Conservation (phyloP, 257 asterid genomes). For the Solanum phureja region DNA sequence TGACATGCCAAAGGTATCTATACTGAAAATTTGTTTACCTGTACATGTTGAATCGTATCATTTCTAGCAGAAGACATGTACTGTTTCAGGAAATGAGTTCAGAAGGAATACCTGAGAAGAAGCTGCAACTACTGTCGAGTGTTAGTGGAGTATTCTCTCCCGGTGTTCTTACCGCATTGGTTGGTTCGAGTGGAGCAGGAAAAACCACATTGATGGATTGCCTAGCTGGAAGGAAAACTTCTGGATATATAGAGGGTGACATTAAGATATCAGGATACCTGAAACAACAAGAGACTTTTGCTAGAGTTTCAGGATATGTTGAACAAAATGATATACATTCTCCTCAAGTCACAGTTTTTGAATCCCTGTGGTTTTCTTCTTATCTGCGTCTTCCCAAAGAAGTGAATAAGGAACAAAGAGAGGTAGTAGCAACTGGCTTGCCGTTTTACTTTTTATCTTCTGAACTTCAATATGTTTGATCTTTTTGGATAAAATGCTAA, state of each 20-base stretch:
- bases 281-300: conserved; percentile 70
- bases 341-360: conserved; percentile 78
- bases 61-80: not conserved
- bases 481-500: not conserved
- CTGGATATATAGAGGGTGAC: conserved; percentile 84
- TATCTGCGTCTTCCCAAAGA: conserved; percentile 76
- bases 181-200: conserved; percentile 95
- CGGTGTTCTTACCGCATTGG: conserved; percentile 81
- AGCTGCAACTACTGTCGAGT: conserved; percentile 62
- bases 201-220: conserved; percentile 96
- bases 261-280: conserved; percentile 72
- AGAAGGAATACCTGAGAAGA: conserved; percentile 60
- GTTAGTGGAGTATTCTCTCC: conserved; percentile 86
- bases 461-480: not conserved
- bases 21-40: not conserved
- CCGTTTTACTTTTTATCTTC: not conserved
- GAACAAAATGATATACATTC: conserved; percentile 94
- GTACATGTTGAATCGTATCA: not conserved
- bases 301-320: conserved; percentile 84
- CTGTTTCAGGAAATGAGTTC: conserved; percentile 59
- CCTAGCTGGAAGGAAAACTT: conserved; percentile 85
- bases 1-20: conserved; percentile 79
- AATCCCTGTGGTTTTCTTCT: conserved; percentile 78
- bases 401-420: conserved; percentile 49
- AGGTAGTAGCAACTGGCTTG: conserved; percentile 22